Conservation (phyloP, 2,329 filamentous ascomycete genomes). For the Fusarium mundagurra region DNA sequence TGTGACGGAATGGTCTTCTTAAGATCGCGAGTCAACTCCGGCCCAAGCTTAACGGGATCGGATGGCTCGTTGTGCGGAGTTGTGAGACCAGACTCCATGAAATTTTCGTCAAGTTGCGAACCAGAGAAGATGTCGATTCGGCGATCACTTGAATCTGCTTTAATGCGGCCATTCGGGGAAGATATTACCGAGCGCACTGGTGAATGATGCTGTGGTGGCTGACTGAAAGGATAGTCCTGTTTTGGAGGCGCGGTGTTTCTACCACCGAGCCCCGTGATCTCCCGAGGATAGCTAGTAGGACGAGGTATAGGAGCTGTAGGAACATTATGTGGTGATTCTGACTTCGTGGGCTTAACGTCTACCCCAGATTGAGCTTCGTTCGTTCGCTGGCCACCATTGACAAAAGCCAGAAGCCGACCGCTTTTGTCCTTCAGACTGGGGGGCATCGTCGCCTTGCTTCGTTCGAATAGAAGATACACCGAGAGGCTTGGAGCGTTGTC, state of each 20-base stretch:
- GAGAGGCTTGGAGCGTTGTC: not conserved
- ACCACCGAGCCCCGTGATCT: slow-evolving; percentile 49
- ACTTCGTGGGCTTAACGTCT: slow-evolving; percentile 23
- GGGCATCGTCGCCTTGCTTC: slow-evolving; percentile 39
- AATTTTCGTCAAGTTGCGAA: slow-evolving; percentile 52
- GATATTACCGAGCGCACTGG: slow-evolving; percentile 30
- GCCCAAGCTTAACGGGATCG: slow-evolving; percentile 34
- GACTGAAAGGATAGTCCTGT: slow-evolving; percentile 37
- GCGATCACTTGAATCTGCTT: slow-evolving; percentile 22
- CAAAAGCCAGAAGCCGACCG: slow-evolving; percentile 47
- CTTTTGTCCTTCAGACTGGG: slow-evolving; percentile 46
- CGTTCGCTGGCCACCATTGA: slow-evolving; percentile 36
- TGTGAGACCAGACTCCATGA: slow-evolving; percentile 52
- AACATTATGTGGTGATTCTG: slow-evolving; percentile 27
- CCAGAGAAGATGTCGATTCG: slow-evolving; percentile 48
- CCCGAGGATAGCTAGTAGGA: slow-evolving; percentile 47
- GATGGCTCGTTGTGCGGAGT: slow-evolving; percentile 49
- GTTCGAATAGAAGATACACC: not conserved
- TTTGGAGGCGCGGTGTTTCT: slow-evolving; percentile 45
- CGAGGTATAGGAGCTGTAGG: slow-evolving; percentile 40
- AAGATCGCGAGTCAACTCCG: slow-evolving; percentile 40
- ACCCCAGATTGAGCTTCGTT: slow-evolving; percentile 32
- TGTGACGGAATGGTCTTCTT: slow-evolving; percentile 34
- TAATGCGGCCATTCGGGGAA: slow-evolving; percentile 34
- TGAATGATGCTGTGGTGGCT: slow-evolving; percentile 38